Evolutionary conservation across 192 early-diverging fungal species (phyloP).

Genomic region (Mortierella claussenii): DNA sequence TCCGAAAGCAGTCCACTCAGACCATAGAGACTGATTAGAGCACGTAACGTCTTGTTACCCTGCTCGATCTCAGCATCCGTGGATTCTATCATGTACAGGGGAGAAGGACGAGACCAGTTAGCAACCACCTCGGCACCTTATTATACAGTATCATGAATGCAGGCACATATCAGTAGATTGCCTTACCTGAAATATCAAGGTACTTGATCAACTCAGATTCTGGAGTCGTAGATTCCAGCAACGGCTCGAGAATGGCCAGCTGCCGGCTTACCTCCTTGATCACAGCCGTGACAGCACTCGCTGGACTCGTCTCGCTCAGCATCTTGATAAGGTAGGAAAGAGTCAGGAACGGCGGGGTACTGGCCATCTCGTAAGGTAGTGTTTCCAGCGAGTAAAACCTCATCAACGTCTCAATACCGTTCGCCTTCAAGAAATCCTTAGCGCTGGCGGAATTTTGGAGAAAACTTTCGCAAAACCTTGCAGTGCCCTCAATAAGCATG

Average conservation of each 20-base stretch:
- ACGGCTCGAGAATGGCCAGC: slow-evolving; percentile 53
- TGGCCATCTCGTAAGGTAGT: slow-evolving; percentile 79
- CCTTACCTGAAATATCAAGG: slow-evolving; percentile 69
- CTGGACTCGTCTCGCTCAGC: slow-evolving; percentile 72
- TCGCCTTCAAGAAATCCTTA: slow-evolving; percentile 73
- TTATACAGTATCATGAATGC: too few relatives aligned
- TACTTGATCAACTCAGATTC: slow-evolving; percentile 59
- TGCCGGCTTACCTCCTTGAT: slow-evolving; percentile 59
- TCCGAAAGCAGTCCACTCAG: slow-evolving; percentile 74
- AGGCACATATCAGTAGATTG: too few relatives aligned
- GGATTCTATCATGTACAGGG: slow-evolving; percentile 34
- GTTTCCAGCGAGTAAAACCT: slow-evolving; percentile 71
- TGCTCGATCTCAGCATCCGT: slow-evolving; percentile 54
- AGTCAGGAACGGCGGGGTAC: slow-evolving; percentile 69
- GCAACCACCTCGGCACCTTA: too few relatives aligned
- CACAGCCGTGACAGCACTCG: slow-evolving; percentile 62
- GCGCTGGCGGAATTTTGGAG: slow-evolving; percentile 82
- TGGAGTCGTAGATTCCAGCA: slow-evolving; percentile 55
- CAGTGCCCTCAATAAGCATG: slow-evolving; percentile 72
- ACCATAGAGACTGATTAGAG: slow-evolving; percentile 70
- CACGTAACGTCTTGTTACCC: slow-evolving; percentile 64
- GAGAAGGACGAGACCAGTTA: slow-evolving; percentile 1
- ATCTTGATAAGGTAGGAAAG: slow-evolving; percentile 76
- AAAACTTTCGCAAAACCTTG: slow-evolving; percentile 84
- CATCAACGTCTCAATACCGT: slow-evolving; percentile 70